Base-by-base conservation (phyloP, 2,329 filamentous ascomycete genomes). In the Phyllosticta paracitricarpa region DNA sequence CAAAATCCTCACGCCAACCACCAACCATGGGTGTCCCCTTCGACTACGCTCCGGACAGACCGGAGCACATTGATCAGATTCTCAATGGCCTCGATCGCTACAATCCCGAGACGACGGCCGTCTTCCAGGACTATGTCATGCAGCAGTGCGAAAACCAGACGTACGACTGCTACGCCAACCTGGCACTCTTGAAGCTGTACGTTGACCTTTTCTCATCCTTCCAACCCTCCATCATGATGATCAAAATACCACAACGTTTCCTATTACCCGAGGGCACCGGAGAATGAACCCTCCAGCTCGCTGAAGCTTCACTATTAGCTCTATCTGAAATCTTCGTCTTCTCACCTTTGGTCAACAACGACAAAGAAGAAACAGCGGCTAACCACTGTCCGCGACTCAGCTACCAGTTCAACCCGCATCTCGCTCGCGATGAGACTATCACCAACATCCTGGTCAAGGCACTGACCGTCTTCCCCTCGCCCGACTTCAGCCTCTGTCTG, bases 391-490 rank as follows among this genome's bases (percentile, higher is more conserved):
- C 19, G 19, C 19, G 19, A 64, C 69, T 8, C 28, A 99, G 94
- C 67, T 99, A 99, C 84, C 95, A 99, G 81, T 96, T 99, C 81
- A 99, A 99, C 85, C 94, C 94, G 58, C 92, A 97, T 81, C 90
- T 96, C 69, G 87, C 92, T 73, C 93, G 94, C 81, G 89, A 96
- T 73, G 94, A 99, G 78, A 91, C 93, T 72, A 91, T 94, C 77
- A 97, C 94, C 82, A 97, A 97, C 84, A 89, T 97, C 79, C 91
- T 99, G 75, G 92, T 96, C 82, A 99, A 97, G 83, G 84, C 92
- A 68, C 87, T 99, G 74, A 96, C 93, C 68, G 89, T 96, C 79
- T 99, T 99, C 82, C 94, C 94, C 66, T 92, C 89, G 22, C 86
- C 94, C 54, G 92, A 97, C 77, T 99, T 97, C 85, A 88, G 87